Evolutionary conservation across 2,329 filamentous ascomycete species (phyloP).

Genomic region (Pseudonectria foliicola): DNA sequence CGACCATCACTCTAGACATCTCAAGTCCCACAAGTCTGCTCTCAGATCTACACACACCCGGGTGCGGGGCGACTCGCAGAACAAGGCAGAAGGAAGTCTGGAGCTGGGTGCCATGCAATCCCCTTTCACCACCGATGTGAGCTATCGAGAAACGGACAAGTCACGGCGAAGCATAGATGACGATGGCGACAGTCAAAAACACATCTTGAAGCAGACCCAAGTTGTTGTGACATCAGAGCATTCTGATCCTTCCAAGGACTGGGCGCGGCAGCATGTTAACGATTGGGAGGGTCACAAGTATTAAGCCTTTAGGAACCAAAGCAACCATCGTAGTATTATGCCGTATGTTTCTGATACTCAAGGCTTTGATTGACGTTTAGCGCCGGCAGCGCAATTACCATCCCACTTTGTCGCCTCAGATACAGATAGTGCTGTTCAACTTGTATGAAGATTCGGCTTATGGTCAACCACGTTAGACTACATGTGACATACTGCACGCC

Average conservation of each 20-base stretch:
- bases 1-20: conserved; percentile 2
- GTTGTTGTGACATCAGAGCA: conserved; percentile 5
- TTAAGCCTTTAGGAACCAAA: too few relatives aligned
- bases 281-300: neutral
- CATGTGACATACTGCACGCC: too few relatives aligned
- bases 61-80: neutral
- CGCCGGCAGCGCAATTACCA: too few relatives aligned
- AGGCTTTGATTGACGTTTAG: too few relatives aligned
- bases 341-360: too few relatives aligned
- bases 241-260: conserved; percentile 4
- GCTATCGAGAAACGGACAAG: conserved; percentile 1
- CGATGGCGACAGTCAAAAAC: conserved; percentile 16
- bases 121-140: neutral
- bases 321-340: too few relatives aligned
- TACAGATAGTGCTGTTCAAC: too few relatives aligned
- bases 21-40: neutral
- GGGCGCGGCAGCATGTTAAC: conserved; percentile 4
- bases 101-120: conserved; percentile 5
- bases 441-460: too few relatives aligned
- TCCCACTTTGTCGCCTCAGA: too few relatives aligned
- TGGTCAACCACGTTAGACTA: too few relatives aligned
- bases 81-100: neutral
- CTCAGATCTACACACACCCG: neutral
- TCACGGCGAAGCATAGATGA: conserved; percentile 9
- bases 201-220: conserved; percentile 16